Conservation (phyloP, 83 land plant species). For the Diphasiastrum complanatum region DNA sequence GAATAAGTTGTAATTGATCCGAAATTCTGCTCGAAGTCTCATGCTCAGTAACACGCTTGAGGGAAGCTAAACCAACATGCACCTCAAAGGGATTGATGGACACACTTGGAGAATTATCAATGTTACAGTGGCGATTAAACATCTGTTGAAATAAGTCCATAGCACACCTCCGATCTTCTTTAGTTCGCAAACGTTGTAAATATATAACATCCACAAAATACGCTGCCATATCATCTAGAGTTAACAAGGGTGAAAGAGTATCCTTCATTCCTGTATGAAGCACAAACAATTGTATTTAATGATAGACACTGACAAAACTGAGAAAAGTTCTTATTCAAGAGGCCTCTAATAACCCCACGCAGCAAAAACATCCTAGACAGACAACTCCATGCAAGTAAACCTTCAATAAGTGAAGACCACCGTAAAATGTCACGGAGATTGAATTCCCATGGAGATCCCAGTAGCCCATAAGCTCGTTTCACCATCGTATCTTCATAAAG, state of each 20-base stretch:
- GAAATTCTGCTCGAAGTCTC: constrained; percentile 21
- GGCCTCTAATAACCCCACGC: neutral
- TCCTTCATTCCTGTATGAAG: too few relatives aligned
- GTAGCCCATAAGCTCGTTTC: constrained; percentile 63
- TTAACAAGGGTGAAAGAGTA: too few relatives aligned
- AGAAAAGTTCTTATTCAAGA: neutral
- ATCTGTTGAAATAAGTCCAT: constrained; percentile 58
- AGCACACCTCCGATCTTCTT: constrained; percentile 56
- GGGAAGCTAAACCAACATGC: constrained; percentile 44
- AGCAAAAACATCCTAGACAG: neutral
- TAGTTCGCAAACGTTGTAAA: constrained; percentile 85
- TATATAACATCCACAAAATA: constrained; percentile 59
- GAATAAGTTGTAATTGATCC: constrained; percentile 50
- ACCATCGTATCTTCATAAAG: constrained; percentile 79
- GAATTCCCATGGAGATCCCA: constrained; percentile 97
- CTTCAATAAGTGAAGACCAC: constrained; percentile 72
- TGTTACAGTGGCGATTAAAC: constrained; percentile 40
- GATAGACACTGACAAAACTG: neutral
- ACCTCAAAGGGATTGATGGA: constrained; percentile 37
- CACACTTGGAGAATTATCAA: constrained; percentile 53
- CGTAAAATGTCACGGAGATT: constrained; percentile 96
- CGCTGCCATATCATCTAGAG: constrained; percentile 11
- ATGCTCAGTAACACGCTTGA: constrained; percentile 38
- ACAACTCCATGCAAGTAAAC: constrained; percentile 21
- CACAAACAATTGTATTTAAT: too few relatives aligned